These are phyloP conservation scores for Lepidium sativum DNA, from an alignment of 345 rosid species.

Conservation along the genomic window DNA sequence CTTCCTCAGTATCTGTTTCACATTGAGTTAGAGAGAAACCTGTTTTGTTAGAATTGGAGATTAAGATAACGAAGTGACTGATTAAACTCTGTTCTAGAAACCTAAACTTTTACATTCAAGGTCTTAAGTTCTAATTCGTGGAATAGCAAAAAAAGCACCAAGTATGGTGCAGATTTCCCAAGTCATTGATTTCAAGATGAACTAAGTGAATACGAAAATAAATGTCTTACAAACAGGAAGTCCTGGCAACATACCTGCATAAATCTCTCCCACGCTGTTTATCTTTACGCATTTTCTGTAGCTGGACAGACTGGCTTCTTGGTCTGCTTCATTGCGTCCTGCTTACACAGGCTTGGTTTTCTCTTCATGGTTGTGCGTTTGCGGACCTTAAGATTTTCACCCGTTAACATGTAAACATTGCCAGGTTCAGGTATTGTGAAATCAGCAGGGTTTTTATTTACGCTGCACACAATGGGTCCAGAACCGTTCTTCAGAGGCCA, in stretches of 20 bases:
- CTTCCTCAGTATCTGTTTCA: slow-evolving; percentile 7
- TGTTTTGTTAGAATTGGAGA: slow-evolving; percentile 1
- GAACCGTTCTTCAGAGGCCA: slow-evolving; percentile 30
- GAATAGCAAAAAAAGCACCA: not conserved
- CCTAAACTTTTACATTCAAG: not conserved
- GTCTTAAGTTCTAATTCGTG: not conserved
- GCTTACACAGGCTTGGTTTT: slow-evolving; percentile 11
- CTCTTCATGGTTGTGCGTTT: slow-evolving; percentile 12
- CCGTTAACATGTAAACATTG: slow-evolving; percentile 56
- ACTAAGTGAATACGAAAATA: not conserved
- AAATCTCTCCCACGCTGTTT: not conserved
- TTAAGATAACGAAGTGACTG: not conserved
- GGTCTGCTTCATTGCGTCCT: slow-evolving; percentile 10
- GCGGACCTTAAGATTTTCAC: slow-evolving; percentile 40
- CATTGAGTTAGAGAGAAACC: not conserved
- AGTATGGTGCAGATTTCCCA: not conserved
- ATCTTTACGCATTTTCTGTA: slow-evolving; percentile 15
- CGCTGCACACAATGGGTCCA: slow-evolving; percentile 37
- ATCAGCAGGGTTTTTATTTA: slow-evolving; percentile 93
- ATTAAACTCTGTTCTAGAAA: not conserved
- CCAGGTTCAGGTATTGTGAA: slow-evolving; percentile 59
- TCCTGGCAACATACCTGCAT: slow-evolving; percentile 11
- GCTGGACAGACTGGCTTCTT: not conserved
- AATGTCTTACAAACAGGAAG: not conserved
- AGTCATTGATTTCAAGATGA: not conserved